These are phyloP conservation scores for Scleroderma citrinum DNA, from an alignment of 768 basidiomycete species.

Conservation along the genomic window DNA sequence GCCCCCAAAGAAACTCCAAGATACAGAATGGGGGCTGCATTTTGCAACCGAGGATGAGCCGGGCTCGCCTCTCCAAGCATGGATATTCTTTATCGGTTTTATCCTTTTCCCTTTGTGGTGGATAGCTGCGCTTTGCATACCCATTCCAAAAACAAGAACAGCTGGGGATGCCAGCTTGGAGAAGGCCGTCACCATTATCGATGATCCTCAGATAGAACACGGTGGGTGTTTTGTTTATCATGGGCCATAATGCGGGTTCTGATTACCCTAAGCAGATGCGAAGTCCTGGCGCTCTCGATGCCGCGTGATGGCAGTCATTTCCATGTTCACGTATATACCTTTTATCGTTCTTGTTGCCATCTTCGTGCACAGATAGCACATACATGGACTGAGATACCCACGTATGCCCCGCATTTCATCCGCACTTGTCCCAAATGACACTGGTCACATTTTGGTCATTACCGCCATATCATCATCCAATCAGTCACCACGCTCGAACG, in stretches of 20 bases:
- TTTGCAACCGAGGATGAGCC: conserved; percentile 49
- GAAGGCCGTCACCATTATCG: conserved; percentile 59
- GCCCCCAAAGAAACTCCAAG: conserved; percentile 47
- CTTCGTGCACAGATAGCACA: conserved; percentile 40
- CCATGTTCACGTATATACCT: conserved; percentile 70
- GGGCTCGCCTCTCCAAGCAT: conserved; percentile 56
- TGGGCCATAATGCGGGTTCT: conserved; percentile 1
- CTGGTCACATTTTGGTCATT: conserved; percentile 4
- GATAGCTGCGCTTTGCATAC: conserved; percentile 51
- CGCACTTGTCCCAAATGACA: conserved; percentile 18
- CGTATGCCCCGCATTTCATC: conserved; percentile 5
- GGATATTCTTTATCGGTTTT: conserved; percentile 76
- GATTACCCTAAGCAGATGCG: conserved; percentile 44
- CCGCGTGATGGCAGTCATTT: conserved; percentile 63
- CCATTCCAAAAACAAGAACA: conserved; percentile 56
- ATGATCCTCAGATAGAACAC: conserved; percentile 75
- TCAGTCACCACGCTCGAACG: conserved; percentile 3
- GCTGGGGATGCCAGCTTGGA: conserved; percentile 52
- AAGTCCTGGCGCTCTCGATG: conserved; percentile 70
- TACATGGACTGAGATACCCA: neutral
- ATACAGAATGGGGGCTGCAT: conserved; percentile 58
- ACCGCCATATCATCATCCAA: conserved; percentile 6
- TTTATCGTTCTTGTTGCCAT: conserved; percentile 71
- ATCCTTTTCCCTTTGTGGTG: conserved; percentile 53
- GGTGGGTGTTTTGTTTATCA: conserved; percentile 39